Evolutionary conservation across 495 filamentous ascomycete genomes (phyloP).

Genomic region (Cladorrhinum samala): DNA sequence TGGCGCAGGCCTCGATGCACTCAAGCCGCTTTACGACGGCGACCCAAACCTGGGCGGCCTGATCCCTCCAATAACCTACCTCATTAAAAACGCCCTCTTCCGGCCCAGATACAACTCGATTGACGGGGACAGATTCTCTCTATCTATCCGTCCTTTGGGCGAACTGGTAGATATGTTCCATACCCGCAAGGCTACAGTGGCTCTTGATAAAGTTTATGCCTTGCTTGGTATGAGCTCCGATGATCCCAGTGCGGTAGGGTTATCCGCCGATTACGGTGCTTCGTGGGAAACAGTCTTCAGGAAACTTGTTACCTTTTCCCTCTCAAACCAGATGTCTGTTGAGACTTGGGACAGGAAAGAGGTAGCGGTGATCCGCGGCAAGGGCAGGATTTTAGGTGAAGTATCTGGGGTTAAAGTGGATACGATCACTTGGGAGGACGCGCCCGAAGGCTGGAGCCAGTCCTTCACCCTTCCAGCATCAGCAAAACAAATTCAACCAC

Average conservation of each 20-base stretch:
- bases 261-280: neutral
- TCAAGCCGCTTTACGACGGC: neutral
- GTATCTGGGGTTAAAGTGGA: neutral
- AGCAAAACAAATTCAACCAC: neutral
- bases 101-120: slow-evolving; percentile 7
- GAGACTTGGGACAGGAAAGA: neutral
- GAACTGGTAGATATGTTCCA: slow-evolving; percentile 34
- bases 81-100: slow-evolving; percentile 24
- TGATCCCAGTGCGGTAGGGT: neutral
- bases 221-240: slow-evolving; percentile 20
- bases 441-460: too few relatives aligned
- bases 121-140: neutral
- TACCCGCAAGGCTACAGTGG: slow-evolving; percentile 23
- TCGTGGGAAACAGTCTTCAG: neutral
- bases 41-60: neutral
- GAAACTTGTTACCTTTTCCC: neutral
- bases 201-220: slow-evolving; percentile 33
- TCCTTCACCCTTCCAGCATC: neutral
- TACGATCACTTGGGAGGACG: too few relatives aligned
- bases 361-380: neutral
- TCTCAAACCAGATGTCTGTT: neutral
- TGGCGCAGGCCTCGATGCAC: slow-evolving; percentile 1
- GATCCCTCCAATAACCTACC: slow-evolving; percentile 20
- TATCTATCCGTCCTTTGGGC: slow-evolving; percentile 20
- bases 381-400: neutral